These are phyloP conservation scores for Aspergillus panamensis DNA, from an alignment of 495 filamentous ascomycete species.

Conservation along the genomic window DNA sequence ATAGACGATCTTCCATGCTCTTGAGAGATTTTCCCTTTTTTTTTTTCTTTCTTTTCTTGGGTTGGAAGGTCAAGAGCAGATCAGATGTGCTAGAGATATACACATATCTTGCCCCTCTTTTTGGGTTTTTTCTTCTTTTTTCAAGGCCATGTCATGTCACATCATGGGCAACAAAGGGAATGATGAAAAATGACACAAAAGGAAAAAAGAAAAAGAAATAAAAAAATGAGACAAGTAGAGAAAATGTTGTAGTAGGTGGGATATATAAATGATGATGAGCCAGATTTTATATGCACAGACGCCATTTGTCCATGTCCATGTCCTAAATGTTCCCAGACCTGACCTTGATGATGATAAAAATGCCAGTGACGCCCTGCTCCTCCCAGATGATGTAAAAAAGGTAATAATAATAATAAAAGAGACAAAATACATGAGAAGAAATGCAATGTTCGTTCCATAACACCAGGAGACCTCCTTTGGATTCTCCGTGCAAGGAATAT, in stretches of 20 bases:
- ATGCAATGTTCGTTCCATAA: slow-evolving; percentile 11
- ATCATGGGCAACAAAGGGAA: slow-evolving; percentile 23
- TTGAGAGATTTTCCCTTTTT: neutral
- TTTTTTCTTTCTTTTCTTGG: slow-evolving; percentile 5
- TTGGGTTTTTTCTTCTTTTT: neutral
- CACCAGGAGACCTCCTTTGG: slow-evolving; percentile 10
- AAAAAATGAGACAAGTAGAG: neutral
- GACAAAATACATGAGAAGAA: neutral
- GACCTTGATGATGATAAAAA: slow-evolving; percentile 9
- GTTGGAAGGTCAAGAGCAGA: neutral
- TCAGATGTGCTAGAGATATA: neutral
- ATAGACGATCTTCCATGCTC: neutral
- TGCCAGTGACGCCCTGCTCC: slow-evolving; percentile 10
- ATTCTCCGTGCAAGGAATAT: neutral
- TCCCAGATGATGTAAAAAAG: neutral
- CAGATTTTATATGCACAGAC: neutral
- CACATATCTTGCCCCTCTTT: neutral
- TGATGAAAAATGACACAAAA: slow-evolving; percentile 19
- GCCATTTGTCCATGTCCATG: neutral
- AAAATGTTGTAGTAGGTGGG: neutral
- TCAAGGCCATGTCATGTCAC: slow-evolving; percentile 18
- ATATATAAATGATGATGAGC: neutral
- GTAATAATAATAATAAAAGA: neutral
- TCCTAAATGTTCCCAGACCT: neutral
- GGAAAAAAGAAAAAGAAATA: neutral